Conservation (phyloP, 2,329 filamentous ascomycete species). For the Talaromyces funiculosus region DNA sequence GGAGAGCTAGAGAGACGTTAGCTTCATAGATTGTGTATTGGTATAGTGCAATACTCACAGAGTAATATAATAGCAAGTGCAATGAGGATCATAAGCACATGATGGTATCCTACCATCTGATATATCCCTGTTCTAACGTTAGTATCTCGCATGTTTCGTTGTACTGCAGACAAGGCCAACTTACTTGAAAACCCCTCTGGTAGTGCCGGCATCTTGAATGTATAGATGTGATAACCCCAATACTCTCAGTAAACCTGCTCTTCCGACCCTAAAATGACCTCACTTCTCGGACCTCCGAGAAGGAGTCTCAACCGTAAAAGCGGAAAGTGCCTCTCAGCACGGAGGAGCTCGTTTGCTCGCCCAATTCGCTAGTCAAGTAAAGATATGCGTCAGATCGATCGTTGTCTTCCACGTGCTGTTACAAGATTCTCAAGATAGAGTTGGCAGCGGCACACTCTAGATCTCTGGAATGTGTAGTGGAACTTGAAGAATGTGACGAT, state of each 20-base stretch:
- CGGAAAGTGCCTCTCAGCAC: slow-evolving; percentile 2
- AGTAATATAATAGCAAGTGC: slow-evolving; percentile 88
- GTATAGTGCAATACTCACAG: slow-evolving; percentile 58
- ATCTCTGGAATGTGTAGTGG: slow-evolving; percentile 2
- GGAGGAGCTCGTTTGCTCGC: slow-evolving; percentile 28
- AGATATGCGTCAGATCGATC: background rate
- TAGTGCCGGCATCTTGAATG: slow-evolving; percentile 20
- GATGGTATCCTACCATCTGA: slow-evolving; percentile 62
- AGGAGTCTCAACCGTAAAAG: slow-evolving; percentile 12
- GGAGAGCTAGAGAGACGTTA: slow-evolving; percentile 56
- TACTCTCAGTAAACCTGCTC: slow-evolving; percentile 22
- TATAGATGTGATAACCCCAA: slow-evolving; percentile 22
- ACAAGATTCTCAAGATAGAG: background rate
- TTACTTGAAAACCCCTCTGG: slow-evolving; percentile 31
- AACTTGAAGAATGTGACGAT: slow-evolving; percentile 1
- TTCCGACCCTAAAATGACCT: slow-evolving; percentile 18
- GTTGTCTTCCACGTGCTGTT: slow-evolving; percentile 4
- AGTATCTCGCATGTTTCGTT: background rate
- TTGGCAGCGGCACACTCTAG: background rate
- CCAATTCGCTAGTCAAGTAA: background rate
- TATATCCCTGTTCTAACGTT: slow-evolving; percentile 44
- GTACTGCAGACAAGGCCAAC: slow-evolving; percentile 16
- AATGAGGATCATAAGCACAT: slow-evolving; percentile 97
- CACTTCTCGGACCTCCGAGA: slow-evolving; percentile 33
- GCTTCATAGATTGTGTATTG: too few relatives aligned